Evolutionary conservation across 306 rosid species (phyloP).

Genomic region (Castanea mollissima): DNA sequence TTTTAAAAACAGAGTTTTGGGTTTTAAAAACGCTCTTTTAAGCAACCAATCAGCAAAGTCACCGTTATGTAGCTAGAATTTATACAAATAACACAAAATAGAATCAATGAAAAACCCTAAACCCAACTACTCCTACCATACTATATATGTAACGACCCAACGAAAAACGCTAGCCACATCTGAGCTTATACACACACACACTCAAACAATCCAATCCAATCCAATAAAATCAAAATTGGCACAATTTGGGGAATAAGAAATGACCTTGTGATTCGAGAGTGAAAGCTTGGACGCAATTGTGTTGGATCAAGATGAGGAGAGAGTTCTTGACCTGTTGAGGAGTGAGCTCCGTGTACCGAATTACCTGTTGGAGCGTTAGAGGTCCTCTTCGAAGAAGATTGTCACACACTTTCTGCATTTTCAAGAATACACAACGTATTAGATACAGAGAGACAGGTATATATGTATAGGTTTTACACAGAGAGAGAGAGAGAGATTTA

Average conservation of each 20-base stretch:
- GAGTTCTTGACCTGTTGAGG: conserved; percentile 68
- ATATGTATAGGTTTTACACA: not conserved
- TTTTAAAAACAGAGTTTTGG: too few species aligned
- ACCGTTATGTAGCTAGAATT: not conserved
- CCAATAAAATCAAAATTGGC: too few species aligned
- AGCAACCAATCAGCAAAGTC: not conserved
- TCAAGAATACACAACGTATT: too few species aligned
- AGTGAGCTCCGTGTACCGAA: conserved; percentile 62
- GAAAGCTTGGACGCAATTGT: conserved; percentile 80
- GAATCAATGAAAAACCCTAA: not conserved
- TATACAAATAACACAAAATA: not conserved
- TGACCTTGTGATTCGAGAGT: conserved; percentile 29
- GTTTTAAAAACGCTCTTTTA: too few species aligned
- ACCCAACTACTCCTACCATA: not conserved
- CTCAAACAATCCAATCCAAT: too few species aligned
- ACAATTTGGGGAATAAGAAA: too few species aligned
- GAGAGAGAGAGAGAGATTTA: conserved; percentile 23
- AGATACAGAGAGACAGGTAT: not conserved
- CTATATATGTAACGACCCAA: too few species aligned
- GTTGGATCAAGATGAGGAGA: conserved; percentile 80
- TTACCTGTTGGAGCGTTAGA: conserved; percentile 36
- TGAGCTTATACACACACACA: too few species aligned
- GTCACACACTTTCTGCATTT: conserved; percentile 75
- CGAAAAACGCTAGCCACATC: not conserved
- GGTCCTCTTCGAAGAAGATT: conserved; percentile 56